Evolutionary conservation across 805 yeast species (phyloP).

Genomic region (Lachancea fermentati): DNA sequence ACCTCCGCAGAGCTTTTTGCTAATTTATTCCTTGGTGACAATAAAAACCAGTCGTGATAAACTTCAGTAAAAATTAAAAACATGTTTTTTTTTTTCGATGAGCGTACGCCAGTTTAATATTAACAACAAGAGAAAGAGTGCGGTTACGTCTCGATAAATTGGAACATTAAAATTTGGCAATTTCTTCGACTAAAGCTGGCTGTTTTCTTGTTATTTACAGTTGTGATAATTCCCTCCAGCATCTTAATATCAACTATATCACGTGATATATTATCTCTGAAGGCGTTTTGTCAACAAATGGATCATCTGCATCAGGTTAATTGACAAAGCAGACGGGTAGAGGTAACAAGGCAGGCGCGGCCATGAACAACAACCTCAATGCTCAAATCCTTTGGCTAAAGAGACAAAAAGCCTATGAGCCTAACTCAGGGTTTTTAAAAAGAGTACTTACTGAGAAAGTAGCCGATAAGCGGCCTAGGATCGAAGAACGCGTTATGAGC

Average conservation of each 20-base stretch:
- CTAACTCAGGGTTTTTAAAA: conserved; percentile 2
- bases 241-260: too few relatives aligned
- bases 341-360: neutral
- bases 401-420: conserved; percentile 6
- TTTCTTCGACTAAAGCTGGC: too few relatives aligned
- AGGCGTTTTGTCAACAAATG: neutral
- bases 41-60: neutral
- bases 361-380: conserved; percentile 7
- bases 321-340: neutral
- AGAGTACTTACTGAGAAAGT: conserved; percentile 1
- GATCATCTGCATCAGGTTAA: neutral
- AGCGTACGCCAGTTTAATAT: too few relatives aligned
- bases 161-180: too few relatives aligned
- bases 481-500: neutral
- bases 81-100: too few relatives aligned
- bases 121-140: too few relatives aligned
- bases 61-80: neutral
- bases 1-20: too few relatives aligned
- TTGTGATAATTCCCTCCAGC: too few relatives aligned
- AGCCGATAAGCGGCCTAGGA: neutral
- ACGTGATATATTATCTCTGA: too few relatives aligned
- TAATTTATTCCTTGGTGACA: neutral
- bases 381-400: conserved; percentile 8
- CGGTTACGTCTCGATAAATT: too few relatives aligned
- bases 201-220: too few relatives aligned